Base-by-base conservation (phyloP, 257 asterid genomes). In the Nicotiana obtusifolia region DNA sequence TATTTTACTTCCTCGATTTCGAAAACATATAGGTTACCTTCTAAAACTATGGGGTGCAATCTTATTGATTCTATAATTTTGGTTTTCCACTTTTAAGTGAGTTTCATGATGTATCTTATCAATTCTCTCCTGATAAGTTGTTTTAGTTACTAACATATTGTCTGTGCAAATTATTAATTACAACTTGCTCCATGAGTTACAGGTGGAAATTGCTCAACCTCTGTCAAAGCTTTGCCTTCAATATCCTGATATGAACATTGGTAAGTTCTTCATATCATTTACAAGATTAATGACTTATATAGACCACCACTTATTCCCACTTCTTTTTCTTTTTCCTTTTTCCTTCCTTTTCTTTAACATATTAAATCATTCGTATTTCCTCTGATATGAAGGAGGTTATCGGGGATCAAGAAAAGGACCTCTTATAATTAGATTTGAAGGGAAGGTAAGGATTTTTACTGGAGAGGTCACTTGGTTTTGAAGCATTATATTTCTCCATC, bases 171-270 rank as follows among this genome's bases (percentile, higher is more conserved):
- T 22, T 24, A 0, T 57, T 14, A 49, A 44, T 0, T 22, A 52
- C 57, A 14, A 75, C 15, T 75, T 24, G 10, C 24, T 75, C 6
- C 26, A 66, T 80, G 44, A 52, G 47, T 57, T 87, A 85, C 90
- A 93, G 98, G 91, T 92, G 66, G 94, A 94, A 89, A 84, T 83
- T 41, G 97, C 94, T 88, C 93, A 90, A 84, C 91, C 97, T 54
- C 88, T 95, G 60, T 87, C 96, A 35, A 89, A 88, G 84, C 87
- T 92, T 59, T 31, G 87, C 83, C 85, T 86, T 30, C 89, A 89
- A 81, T 95, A 83, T 83, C 94, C 98, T 3, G 97, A 93, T 84
- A 81, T 92, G 76, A 85, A 88, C 83, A 88, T 91, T 54, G 97
- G 98, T 95, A 88, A 84, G 26, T 26, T 0, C 0, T 0, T 26